Evolutionary conservation across 2,329 filamentous ascomycete species (phyloP).

Genomic region (Aspergillus caelatus): DNA sequence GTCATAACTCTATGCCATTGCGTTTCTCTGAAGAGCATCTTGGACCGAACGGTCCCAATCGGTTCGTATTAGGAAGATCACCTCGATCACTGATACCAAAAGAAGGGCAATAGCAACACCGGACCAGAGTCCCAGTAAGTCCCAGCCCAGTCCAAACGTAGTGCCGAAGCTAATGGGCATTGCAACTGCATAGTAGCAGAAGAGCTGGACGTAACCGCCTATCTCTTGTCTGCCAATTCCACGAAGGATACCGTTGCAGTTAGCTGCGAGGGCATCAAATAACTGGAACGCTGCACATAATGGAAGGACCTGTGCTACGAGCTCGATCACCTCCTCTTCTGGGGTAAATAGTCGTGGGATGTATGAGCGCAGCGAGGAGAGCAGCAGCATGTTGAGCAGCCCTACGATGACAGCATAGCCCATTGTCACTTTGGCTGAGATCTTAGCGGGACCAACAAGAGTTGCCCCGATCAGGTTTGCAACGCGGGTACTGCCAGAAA

Average conservation of each 20-base stretch:
- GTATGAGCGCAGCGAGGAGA: constrained; percentile 68
- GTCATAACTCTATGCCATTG: constrained; percentile 16
- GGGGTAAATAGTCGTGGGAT: constrained; percentile 80
- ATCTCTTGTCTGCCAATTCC: constrained; percentile 88
- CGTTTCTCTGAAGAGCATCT: constrained; percentile 62
- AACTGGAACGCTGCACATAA: constrained; percentile 87
- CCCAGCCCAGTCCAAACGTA: constrained; percentile 77
- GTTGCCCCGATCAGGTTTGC: constrained; percentile 91
- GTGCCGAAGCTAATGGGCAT: constrained; percentile 80
- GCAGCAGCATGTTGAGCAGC: constrained; percentile 72
- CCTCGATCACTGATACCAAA: constrained; percentile 59
- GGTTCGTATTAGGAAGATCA: constrained; percentile 57
- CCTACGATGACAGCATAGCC: constrained; percentile 71
- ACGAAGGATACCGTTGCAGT: constrained; percentile 81
- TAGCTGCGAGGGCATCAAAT: constrained; percentile 78
- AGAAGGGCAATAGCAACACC: constrained; percentile 73
- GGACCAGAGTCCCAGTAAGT: constrained; percentile 78
- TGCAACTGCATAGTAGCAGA: constrained; percentile 83
- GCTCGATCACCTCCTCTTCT: constrained; percentile 68
- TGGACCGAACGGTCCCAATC: constrained; percentile 63
- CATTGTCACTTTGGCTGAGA: constrained; percentile 76
- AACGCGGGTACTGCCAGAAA: constrained; percentile 84
- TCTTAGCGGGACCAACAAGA: constrained; percentile 77
- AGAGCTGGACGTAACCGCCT: constrained; percentile 84
- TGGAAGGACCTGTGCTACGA: constrained; percentile 73